Evolutionary conservation across 495 filamentous ascomycete species (phyloP).

Genomic region (Penicillium argentinense): DNA sequence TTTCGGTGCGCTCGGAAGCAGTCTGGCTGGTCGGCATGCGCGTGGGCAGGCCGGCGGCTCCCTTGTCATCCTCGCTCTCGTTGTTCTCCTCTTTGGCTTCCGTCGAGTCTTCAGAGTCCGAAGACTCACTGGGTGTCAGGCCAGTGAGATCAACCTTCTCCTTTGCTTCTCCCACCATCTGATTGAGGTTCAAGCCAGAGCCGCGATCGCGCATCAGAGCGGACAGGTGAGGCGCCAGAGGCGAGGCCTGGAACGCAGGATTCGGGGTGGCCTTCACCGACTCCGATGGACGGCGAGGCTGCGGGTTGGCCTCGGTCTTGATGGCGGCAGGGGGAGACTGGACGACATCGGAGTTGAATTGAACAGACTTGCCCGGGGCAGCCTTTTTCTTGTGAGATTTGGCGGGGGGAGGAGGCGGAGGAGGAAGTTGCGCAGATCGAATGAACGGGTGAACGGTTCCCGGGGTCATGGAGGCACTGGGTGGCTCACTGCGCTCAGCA

Average conservation of each 20-base stretch:
- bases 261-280: conserved; percentile 16
- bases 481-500: conserved; percentile 47
- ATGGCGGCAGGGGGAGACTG: conserved; percentile 30
- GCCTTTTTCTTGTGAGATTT: conserved; percentile 42
- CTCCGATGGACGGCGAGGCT: conserved; percentile 12
- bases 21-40: conserved; percentile 57
- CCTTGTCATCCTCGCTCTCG: conserved; percentile 21
- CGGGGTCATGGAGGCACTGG: conserved; percentile 28
- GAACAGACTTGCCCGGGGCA: conserved; percentile 26
- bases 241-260: conserved; percentile 49
- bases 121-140: conserved; percentile 56
- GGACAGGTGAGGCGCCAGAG: conserved; percentile 75
- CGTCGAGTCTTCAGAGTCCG: conserved; percentile 46
- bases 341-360: conserved; percentile 14
- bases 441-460: conserved; percentile 71
- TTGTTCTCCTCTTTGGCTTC: conserved; percentile 42
- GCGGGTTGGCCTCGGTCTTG: conserved; percentile 10
- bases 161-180: conserved; percentile 41
- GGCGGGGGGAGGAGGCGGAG: conserved; percentile 53
- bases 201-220: conserved; percentile 65
- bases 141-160: conserved; percentile 25
- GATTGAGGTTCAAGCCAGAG: conserved; percentile 59
- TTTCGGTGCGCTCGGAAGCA: conserved; percentile 49
- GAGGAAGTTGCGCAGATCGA: conserved; percentile 57
- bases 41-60: conserved; percentile 49